Conservation (phyloP, 140 eudicot genomes). For the Erigeron philadelphicus region DNA sequence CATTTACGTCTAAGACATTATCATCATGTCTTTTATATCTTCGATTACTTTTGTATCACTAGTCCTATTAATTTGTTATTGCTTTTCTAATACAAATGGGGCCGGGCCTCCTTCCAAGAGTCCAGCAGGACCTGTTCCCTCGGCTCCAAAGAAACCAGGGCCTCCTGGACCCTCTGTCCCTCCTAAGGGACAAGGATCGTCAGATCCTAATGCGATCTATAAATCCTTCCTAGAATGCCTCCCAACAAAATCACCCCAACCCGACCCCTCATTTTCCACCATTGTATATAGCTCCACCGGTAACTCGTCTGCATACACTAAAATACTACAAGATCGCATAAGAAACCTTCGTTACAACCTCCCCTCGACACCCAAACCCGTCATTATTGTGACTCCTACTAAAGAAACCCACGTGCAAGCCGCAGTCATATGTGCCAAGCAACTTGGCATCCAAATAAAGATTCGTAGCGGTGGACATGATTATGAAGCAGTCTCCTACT, state of each 20-base stretch:
- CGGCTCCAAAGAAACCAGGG: too few species aligned
- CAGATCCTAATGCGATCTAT: slow-evolving; percentile 9
- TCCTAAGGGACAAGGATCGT: too few species aligned
- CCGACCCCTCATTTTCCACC: slow-evolving; percentile 7
- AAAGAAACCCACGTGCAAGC: slow-evolving; percentile 25
- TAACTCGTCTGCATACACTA: slow-evolving; percentile 23
- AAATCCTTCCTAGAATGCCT: slow-evolving; percentile 19
- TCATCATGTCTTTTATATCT: slow-evolving; percentile 11
- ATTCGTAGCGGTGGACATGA: slow-evolving; percentile 33
- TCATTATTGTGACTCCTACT: slow-evolving; percentile 18
- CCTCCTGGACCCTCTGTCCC: too few species aligned
- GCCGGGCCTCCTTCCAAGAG: background rate
- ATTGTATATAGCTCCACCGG: slow-evolving; percentile 15
- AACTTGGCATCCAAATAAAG: slow-evolving; percentile 20
- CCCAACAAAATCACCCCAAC: slow-evolving; percentile 3
- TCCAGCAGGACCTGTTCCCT: too few species aligned
- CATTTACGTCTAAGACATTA: background rate
- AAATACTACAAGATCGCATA: slow-evolving; percentile 18
- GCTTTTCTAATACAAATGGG: background rate
- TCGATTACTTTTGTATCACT: background rate
- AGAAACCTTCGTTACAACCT: slow-evolving; percentile 26
- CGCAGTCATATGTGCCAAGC: slow-evolving; percentile 21
- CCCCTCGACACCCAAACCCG: slow-evolving; percentile 22
- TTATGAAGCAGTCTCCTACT: slow-evolving; percentile 33
- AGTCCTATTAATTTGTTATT: background rate